Evolutionary conservation across 225 moss, liverwort and hornwort genomes (phyloP), one percentile per base, ranked within the genome.

Genomic region (Marchantia paleacea): DNA sequence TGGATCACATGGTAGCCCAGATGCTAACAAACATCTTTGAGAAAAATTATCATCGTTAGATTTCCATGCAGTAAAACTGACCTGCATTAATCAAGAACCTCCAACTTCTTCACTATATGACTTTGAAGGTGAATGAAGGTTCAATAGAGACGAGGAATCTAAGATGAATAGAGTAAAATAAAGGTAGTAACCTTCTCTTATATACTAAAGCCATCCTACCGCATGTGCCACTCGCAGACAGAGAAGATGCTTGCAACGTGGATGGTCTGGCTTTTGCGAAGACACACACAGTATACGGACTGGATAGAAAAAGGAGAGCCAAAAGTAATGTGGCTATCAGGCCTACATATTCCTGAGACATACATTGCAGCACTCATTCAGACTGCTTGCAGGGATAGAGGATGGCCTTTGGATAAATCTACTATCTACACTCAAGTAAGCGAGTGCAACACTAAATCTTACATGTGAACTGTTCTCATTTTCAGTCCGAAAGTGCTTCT

Each of bases 291-390:
- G 75, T 97, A 97, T 20, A 51, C 12, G 0, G 75, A 86, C 67
- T 94, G 96, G 96, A 57, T 85, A 48, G 93, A 94, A 29, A 8
- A 82, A n/a, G 96, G 92, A 1, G 93, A 97, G 80, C 96, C 96
- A 0, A 91, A 90, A 28, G 94, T 97, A 0, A 89, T 97, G 92
- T 97, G 96, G 96, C 80, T 97, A 78, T 94, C 94, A 0, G 96
- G 96, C 11, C 90, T 97, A 67, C 96, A 97, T 79, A 93, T 97
- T 48, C 93, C 94, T 0, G 96, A 97, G 79, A 97, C 96, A 7
- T 97, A 90, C 12, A 92, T 94, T 76, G 94, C 94, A 0, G 96
- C 96, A 19, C 90, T 97, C 8, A 90, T 97, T 65, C 96, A 97
- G 77, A 97, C 92, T 20, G 94, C 96, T 28, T 97, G 94, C 73